These are phyloP conservation scores for Mentha longifolia DNA, from an alignment of 257 asterid genomes.

Conservation along the genomic window DNA sequence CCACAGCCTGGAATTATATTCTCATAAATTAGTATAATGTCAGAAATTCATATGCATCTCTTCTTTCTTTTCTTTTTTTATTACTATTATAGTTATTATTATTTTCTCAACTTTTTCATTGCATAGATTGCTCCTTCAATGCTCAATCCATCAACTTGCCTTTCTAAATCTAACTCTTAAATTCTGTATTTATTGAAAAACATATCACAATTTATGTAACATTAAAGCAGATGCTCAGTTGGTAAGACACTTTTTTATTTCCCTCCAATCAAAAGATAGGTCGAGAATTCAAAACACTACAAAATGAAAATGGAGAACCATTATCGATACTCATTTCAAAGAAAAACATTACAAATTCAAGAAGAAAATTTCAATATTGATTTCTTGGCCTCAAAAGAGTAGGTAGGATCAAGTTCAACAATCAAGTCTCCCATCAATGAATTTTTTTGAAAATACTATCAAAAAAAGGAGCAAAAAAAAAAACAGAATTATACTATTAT, in stretches of 20 bases:
- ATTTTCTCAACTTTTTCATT: too few relatives aligned
- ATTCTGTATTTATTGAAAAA: too few relatives aligned
- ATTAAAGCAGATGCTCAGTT: not conserved
- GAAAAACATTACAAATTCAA: not conserved
- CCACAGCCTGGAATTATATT: conserved; percentile 35
- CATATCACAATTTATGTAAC: not conserved
- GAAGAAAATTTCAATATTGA: not conserved
- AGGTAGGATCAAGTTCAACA: conserved; percentile 17
- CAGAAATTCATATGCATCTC: conserved; percentile 10
- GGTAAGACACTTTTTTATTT: too few relatives aligned
- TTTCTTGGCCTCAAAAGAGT: not conserved
- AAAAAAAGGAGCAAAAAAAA: not conserved
- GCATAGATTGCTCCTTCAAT: too few relatives aligned
- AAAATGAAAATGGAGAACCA: too few relatives aligned
- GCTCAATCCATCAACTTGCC: too few relatives aligned
- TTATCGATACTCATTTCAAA: too few relatives aligned
- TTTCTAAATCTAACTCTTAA: too few relatives aligned
- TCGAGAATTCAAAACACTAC: too few relatives aligned
- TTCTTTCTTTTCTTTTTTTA: not conserved
- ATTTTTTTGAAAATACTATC: conserved; percentile 3
- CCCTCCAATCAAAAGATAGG: too few relatives aligned
- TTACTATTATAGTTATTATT: too few relatives aligned
- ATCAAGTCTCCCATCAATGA: not conserved
- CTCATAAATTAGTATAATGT: not conserved
- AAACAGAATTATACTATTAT: conserved; percentile 15